phyloP scores from a whole-genome alignment of 1,139 yeast species.

The Debaryomyces nepalensis region DNA sequence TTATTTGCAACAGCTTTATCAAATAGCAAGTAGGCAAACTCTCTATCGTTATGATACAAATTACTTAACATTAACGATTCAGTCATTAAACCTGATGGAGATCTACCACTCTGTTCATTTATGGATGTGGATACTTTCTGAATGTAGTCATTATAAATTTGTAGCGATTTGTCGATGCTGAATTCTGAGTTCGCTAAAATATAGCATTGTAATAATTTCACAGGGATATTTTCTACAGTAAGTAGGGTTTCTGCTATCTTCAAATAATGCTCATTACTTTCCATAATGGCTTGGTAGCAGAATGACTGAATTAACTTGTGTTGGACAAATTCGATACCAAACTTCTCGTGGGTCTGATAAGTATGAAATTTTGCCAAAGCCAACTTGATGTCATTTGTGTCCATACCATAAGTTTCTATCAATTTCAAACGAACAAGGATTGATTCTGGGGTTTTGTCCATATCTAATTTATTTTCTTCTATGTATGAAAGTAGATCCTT shows the following conservation, averaged over 20 bases:
- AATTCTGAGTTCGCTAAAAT: slow-evolving; percentile 54
- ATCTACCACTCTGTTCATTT: slow-evolving; percentile 38
- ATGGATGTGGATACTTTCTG: slow-evolving; percentile 38
- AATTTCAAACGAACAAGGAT: slow-evolving; percentile 32
- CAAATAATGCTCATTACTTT: slow-evolving; percentile 35
- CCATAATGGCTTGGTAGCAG: slow-evolving; percentile 46
- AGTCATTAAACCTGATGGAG: slow-evolving; percentile 54
- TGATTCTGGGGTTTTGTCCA: slow-evolving; percentile 29
- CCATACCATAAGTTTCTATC: slow-evolving; percentile 44
- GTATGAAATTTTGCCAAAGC: slow-evolving; percentile 38
- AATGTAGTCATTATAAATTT: slow-evolving; percentile 57
- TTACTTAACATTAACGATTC: slow-evolving; percentile 57
- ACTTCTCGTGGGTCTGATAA: slow-evolving; percentile 41
- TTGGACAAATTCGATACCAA: slow-evolving; percentile 43
- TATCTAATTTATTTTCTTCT: slow-evolving; percentile 30
- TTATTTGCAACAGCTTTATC: slow-evolving; percentile 56
- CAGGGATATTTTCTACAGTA: slow-evolving; percentile 38
- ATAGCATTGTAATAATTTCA: slow-evolving; percentile 45
- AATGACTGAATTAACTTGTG: slow-evolving; percentile 33
- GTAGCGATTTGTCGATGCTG: slow-evolving; percentile 49
- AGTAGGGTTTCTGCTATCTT: slow-evolving; percentile 53
- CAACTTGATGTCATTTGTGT: slow-evolving; percentile 31
- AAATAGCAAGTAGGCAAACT: slow-evolving; percentile 63
- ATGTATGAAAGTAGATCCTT: slow-evolving; percentile 20
- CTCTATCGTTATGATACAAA: slow-evolving; percentile 58